Evolutionary conservation across 345 rosid species (phyloP), one percentile per base, ranked within the genome.

Genomic region (Laguncularia racemosa): DNA sequence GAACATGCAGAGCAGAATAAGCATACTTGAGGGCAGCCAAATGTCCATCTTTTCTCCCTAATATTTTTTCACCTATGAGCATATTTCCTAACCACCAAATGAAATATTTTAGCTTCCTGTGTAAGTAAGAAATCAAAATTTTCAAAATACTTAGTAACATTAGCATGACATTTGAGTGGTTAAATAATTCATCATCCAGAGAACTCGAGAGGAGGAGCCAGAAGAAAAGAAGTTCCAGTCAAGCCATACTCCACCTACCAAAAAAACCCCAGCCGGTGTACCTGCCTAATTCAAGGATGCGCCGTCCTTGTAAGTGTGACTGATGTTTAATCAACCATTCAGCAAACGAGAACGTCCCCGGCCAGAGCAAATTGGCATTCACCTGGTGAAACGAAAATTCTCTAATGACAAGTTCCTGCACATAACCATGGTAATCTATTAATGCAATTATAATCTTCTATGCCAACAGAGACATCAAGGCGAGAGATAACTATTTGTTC

Each of bases 291-390:
- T 93, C 99, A 63, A 93, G 73, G 81, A 82, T 77, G 8, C 78
- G 80, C 6, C 95, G 81, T 23, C 78, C 83, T 63, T 73, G 64
- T 23, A 93, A 53, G 50, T 62, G 69, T 9, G 84, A 56, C n/a
- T 50, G 61, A 58, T 87, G 73, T 54, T 75, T 67, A 60, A 81
- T 66, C 67, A 93, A 73, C 99, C 99, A 89, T 71, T 89, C 92
- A 2, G 96, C 88, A 73, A 93, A 93, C 56, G 88, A 61, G 65
- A 93, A 93, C 5, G 97, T 72, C 67, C 99, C 97, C 0, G 99
- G 99, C 99, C 99, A 93, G 10, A 89, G 93, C 71, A 93, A 80
- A 78, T 93, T 93, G 63, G 97, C 99, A 84, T 93, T 93, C 67
- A 87, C 70, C 73, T 82, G 83, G 53, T 93, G 99, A 62, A 93